Conservation (phyloP, 2,329 filamentous ascomycete species). For the Fonsecaea erecta region DNA sequence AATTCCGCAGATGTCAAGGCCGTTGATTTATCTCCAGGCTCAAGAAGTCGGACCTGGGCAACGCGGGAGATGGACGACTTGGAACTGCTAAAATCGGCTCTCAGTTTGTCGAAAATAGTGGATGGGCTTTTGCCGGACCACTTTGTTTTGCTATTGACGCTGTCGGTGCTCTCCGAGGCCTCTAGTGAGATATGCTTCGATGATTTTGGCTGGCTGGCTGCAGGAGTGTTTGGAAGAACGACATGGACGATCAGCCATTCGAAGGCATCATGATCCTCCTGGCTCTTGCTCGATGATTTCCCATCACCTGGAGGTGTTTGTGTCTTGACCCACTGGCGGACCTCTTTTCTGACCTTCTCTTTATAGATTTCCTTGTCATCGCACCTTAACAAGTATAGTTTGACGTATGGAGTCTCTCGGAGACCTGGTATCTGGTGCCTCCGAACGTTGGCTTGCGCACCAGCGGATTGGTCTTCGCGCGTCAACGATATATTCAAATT, state of each 20-base stretch:
- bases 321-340: slow-evolving; percentile 88
- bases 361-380: slow-evolving; percentile 98
- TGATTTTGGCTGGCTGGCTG: slow-evolving; percentile 75
- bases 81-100: slow-evolving; percentile 83
- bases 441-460: slow-evolving; percentile 53
- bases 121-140: slow-evolving; percentile 78
- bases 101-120: slow-evolving; percentile 85
- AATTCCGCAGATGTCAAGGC: slow-evolving; percentile 75
- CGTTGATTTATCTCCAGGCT: slow-evolving; percentile 41
- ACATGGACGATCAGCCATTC: slow-evolving; percentile 96
- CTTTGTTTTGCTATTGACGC: slow-evolving; percentile 66
- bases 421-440: slow-evolving; percentile 95
- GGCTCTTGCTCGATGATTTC: slow-evolving; percentile 59
- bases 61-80: slow-evolving; percentile 78
- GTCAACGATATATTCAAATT: slow-evolving; percentile 88
- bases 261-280: slow-evolving; percentile 94
- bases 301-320: slow-evolving; percentile 41
- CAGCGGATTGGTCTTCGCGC: slow-evolving; percentile 56
- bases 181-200: slow-evolving; percentile 52
- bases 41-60: slow-evolving; percentile 76
- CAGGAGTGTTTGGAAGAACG: slow-evolving; percentile 81
- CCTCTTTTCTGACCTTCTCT: slow-evolving; percentile 71
- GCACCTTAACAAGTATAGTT: slow-evolving; percentile 84
- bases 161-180: slow-evolving; percentile 63
- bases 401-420: slow-evolving; percentile 90